phyloP scores from a whole-genome alignment of 805 yeast genomes.

The Candida xiaguanensis region DNA sequence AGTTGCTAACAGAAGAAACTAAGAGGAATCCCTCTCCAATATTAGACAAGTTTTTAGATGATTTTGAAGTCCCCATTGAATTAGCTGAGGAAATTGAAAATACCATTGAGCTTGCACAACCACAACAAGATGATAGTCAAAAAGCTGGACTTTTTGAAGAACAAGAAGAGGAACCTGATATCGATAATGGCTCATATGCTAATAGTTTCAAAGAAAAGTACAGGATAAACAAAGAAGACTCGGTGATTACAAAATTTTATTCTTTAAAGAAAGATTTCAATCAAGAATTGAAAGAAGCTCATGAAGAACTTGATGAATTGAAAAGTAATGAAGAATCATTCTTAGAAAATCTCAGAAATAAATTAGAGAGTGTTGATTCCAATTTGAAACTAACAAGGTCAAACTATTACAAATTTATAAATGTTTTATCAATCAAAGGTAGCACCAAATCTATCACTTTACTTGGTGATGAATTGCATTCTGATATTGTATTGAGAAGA shows the following conservation, averaged over 20 bases:
- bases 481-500: conserved; percentile 29
- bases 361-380: conserved; percentile 23
- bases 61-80: conserved; percentile 34
- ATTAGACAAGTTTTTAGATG: conserved; percentile 19
- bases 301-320: conserved; percentile 26
- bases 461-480: conserved; percentile 15
- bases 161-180: conserved; percentile 7
- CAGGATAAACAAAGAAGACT: conserved; percentile 10
- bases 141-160: conserved; percentile 6
- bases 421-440: conserved; percentile 49
- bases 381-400: conserved; percentile 24
- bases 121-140: conserved; percentile 5
- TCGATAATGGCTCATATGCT: conserved; percentile 16
- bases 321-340: conserved; percentile 21
- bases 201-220: conserved; percentile 20
- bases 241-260: conserved; percentile 11
- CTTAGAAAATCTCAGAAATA: conserved; percentile 17
- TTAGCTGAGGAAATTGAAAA: conserved; percentile 41
- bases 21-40: conserved; percentile 17
- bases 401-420: conserved; percentile 26
- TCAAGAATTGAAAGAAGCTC: conserved; percentile 27
- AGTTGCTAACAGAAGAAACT: conserved; percentile 14
- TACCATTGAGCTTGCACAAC: conserved; percentile 28
- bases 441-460: conserved; percentile 26
- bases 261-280: conserved; percentile 35